These are phyloP conservation scores for Cyclotella kingstonii DNA, from an alignment of 108 stramenopile genomes.

Conservation along the genomic window DNA sequence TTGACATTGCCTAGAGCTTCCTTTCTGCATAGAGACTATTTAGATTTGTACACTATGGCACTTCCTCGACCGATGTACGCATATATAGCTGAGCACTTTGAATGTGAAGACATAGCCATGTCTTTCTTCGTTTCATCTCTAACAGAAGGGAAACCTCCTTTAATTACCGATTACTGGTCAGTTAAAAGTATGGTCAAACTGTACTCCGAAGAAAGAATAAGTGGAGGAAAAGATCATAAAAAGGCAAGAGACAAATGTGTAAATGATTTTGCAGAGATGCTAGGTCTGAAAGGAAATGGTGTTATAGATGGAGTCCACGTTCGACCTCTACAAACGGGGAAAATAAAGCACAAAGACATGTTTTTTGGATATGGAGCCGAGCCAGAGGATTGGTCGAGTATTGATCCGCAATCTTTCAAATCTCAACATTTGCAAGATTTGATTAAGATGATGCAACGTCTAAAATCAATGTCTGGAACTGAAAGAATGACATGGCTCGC, in stretches of 20 bases:
- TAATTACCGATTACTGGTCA: conserved; percentile 81
- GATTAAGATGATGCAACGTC: conserved; percentile 13
- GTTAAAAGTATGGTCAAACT: conserved; percentile 63
- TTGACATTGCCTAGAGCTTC: conserved; percentile 67
- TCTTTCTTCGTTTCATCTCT: conserved; percentile 67
- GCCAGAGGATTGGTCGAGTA: conserved; percentile 32
- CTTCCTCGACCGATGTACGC: conserved; percentile 57
- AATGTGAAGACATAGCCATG: conserved; percentile 90
- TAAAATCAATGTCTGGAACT: conserved; percentile 8
- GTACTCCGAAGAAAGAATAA: conserved; percentile 41
- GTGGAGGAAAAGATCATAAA: conserved; percentile 62
- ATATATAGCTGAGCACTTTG: conserved; percentile 55
- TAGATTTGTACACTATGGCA: conserved; percentile 62
- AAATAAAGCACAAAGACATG: conserved; percentile 11
- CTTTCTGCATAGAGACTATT: conserved; percentile 78
- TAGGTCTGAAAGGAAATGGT: conserved; percentile 59
- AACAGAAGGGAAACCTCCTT: conserved; percentile 65
- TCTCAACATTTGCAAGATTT: conserved; percentile 23
- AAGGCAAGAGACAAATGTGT: conserved; percentile 66
- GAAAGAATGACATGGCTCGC: conserved; percentile 30
- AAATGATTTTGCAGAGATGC: conserved; percentile 57
- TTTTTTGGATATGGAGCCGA: conserved; percentile 48
- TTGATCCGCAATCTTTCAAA: conserved; percentile 12
- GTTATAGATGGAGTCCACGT: not conserved
- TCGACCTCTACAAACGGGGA: conserved; percentile 20